Evolutionary conservation across 257 asterid genomes (phyloP).

Genomic region (Solanum phureja): DNA sequence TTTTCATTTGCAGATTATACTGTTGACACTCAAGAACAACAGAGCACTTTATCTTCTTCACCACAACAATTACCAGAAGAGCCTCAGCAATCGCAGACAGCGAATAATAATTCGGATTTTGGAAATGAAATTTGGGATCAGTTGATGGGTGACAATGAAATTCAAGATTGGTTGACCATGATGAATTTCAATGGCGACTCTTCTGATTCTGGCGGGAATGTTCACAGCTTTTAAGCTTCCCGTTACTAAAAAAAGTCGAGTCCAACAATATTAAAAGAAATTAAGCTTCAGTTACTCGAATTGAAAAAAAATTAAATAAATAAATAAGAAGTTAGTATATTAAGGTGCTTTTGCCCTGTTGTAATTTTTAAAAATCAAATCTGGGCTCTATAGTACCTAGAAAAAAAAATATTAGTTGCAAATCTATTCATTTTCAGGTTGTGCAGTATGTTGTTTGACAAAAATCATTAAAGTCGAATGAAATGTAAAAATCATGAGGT

Average conservation of each 20-base stretch:
- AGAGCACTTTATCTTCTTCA: constrained; percentile 4
- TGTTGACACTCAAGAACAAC: not conserved
- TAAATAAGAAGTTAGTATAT: not conserved
- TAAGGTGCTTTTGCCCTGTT: not conserved
- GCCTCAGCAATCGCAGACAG: not conserved
- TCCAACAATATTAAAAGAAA: not conserved
- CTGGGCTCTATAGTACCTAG: not conserved
- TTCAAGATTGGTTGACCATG: constrained; percentile 48
- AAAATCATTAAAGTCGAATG: not conserved
- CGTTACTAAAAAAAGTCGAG: too few relatives aligned
- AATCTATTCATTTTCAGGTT: not conserved
- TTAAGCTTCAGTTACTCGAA: not conserved
- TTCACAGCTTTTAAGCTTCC: not conserved
- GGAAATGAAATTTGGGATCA: constrained; percentile 2
- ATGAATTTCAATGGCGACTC: constrained; percentile 55
- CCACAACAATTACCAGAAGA: not conserved
- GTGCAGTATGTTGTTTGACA: not conserved
- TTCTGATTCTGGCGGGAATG: constrained; percentile 48
- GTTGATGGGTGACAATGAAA: constrained; percentile 33
- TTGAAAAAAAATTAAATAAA: not conserved
- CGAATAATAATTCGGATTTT: not conserved
- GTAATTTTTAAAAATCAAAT: not conserved
- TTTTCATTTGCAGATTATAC: constrained; percentile 67
- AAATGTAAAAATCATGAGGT: not conserved
- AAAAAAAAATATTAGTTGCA: not conserved